Evolutionary conservation across 192 early-diverging fungal species (phyloP).

Genomic region (Ambispora gerdemannii): DNA sequence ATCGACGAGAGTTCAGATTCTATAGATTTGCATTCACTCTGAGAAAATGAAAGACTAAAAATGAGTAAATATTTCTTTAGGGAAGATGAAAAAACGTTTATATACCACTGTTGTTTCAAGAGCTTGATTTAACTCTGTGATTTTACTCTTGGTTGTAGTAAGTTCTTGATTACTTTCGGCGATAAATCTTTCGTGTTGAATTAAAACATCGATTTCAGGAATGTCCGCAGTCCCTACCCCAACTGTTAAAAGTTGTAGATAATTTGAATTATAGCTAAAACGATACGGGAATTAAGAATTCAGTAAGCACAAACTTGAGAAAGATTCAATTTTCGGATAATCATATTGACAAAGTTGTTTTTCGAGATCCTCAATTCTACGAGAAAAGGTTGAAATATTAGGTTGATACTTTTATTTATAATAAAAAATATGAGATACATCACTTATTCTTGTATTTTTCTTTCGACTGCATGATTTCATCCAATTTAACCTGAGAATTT

Average conservation of each 20-base stretch:
- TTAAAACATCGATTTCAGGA: slow-evolving; percentile 1
- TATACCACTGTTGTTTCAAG: slow-evolving; percentile 1
- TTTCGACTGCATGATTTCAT: not conserved
- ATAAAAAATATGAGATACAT: not conserved
- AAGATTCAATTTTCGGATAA: not conserved
- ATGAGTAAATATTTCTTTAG: no score
- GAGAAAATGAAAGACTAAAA: not conserved
- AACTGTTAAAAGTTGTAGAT: not conserved
- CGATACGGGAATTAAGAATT: not conserved
- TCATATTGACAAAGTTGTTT: not conserved
- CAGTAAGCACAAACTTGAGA: not conserved
- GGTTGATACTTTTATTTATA: not conserved
- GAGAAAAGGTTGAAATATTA: not conserved
- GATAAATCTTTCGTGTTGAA: not conserved
- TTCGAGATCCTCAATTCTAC: slow-evolving; percentile 18
- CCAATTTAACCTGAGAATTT: slow-evolving; percentile 5
- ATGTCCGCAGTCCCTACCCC: slow-evolving; percentile 18
- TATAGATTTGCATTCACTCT: slow-evolving; percentile 1
- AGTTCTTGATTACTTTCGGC: not conserved
- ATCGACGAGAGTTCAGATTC: slow-evolving; percentile 5
- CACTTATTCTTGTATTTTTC: slow-evolving; percentile 4
- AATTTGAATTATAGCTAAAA: not conserved
- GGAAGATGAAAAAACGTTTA: no score
- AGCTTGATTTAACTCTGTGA: not conserved
- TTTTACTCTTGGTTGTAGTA: not conserved